A percentile compares a stretch with the other conserved stretches of the same genome.
phyloP scores from a whole-genome alignment of 2,329 filamentous ascomycete genomes.

The Curvularia sp. region DNA sequence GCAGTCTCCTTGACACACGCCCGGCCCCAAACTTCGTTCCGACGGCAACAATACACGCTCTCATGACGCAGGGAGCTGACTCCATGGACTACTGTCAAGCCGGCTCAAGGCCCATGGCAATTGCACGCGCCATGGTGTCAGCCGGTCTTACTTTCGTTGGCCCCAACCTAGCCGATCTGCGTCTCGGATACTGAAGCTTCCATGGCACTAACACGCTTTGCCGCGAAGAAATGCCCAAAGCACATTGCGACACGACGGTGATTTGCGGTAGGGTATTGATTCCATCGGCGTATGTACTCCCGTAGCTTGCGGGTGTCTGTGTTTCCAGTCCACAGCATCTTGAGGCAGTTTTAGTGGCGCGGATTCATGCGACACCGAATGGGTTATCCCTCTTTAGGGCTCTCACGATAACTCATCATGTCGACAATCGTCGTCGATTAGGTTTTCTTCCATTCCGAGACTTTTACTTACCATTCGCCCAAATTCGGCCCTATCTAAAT shows the following conservation, averaged over 20 bases:
- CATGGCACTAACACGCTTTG: conserved; percentile 28
- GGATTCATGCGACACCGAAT: conserved; percentile 32
- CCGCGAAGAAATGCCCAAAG: conserved; percentile 12
- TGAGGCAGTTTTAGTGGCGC: conserved; percentile 30
- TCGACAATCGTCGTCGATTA: neutral
- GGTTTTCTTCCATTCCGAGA: neutral
- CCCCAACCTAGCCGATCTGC: conserved; percentile 19
- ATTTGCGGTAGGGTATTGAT: conserved; percentile 18
- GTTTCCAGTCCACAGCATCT: conserved; percentile 24
- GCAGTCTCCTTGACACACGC: conserved; percentile 29
- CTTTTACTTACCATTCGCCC: neutral
- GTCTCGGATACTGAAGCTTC: conserved; percentile 25
- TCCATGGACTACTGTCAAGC: conserved; percentile 12
- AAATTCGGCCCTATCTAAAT: conserved; percentile 7
- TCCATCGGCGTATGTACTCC: conserved; percentile 18
- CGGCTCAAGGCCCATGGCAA: conserved; percentile 17
- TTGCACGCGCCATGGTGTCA: conserved; percentile 23
- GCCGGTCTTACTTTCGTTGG: conserved; percentile 5
- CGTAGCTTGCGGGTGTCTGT: conserved; percentile 16
- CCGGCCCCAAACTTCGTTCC: conserved; percentile 24
- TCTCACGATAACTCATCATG: conserved; percentile 5
- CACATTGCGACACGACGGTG: conserved; percentile 4
- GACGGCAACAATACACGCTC: conserved; percentile 41
- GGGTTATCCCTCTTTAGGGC: conserved; percentile 21
- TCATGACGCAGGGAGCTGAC: conserved; percentile 8